A percentile compares a stretch with the other conserved stretches of the same genome.
phyloP scores from a whole-genome alignment of 257 asterid species.

The Solanum ossicruentum region DNA sequence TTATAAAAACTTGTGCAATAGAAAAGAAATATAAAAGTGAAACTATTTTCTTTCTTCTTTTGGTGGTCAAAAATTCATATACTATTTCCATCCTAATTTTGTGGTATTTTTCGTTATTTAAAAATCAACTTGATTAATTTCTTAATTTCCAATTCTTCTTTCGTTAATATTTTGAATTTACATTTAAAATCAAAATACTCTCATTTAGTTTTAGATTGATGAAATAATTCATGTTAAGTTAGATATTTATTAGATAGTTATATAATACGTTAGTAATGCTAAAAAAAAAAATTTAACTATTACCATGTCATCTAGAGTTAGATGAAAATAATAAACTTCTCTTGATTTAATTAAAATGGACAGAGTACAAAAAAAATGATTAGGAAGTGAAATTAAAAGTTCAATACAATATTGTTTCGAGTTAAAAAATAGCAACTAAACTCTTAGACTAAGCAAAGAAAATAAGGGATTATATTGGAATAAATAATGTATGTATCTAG shows the following conservation, averaged over 20 bases:
- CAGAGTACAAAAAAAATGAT: too few species aligned
- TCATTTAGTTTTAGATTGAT: neutral
- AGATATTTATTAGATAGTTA: too few species aligned
- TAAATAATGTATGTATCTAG: too few species aligned
- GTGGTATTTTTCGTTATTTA: neutral
- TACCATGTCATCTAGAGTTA: too few species aligned
- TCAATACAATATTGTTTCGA: neutral
- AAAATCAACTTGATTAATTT: too few species aligned
- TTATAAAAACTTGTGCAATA: neutral
- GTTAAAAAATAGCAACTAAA: too few species aligned
- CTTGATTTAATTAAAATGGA: neutral
- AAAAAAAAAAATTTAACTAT: too few species aligned
- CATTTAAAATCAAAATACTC: too few species aligned
- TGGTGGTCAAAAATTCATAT: neutral
- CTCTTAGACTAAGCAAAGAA: neutral
- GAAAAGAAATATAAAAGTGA: neutral
- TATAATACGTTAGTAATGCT: neutral
- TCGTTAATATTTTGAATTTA: too few species aligned
- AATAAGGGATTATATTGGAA: too few species aligned
- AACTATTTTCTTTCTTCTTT: neutral
- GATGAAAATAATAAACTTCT: too few species aligned
- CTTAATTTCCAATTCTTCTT: neutral
- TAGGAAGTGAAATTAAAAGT: neutral
- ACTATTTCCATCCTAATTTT: neutral
- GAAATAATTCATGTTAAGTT: neutral